phyloP scores from a whole-genome alignment of 257 asterid genomes.

The Eustoma russellianum region DNA sequence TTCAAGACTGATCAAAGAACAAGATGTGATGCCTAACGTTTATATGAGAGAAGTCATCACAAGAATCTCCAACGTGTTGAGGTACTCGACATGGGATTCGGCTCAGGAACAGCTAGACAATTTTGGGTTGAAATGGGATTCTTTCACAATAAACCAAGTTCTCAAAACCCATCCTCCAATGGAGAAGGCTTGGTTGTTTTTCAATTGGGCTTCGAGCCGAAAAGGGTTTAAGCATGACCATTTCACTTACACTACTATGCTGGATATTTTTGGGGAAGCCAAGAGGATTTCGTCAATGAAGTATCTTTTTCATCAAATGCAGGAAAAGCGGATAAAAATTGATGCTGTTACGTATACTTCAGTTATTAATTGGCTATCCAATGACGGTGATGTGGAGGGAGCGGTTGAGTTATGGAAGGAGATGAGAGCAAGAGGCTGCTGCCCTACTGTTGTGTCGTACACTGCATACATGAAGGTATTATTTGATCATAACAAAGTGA shows the following conservation, averaged over 20 bases:
- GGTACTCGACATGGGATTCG: conserved; percentile 75
- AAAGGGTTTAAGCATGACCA: conserved; percentile 77
- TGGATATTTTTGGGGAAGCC: conserved; percentile 96
- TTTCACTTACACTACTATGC: conserved; percentile 84
- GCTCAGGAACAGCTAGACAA: conserved; percentile 53
- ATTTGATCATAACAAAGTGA: conserved; percentile 45
- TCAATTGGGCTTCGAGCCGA: conserved; percentile 64
- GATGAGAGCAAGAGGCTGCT: conserved; percentile 57
- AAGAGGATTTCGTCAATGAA: conserved; percentile 71
- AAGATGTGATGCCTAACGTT: conserved; percentile 24
- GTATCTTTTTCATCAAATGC: conserved; percentile 61
- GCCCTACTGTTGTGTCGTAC: conserved; percentile 73
- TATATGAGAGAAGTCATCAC: conserved; percentile 45
- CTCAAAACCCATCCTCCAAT: conserved; percentile 92
- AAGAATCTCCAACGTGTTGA: conserved; percentile 48
- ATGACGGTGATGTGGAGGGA: conserved; percentile 64
- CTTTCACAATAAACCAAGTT: conserved; percentile 76
- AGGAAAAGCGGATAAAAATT: conserved; percentile 54
- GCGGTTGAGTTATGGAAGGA: conserved; percentile 64
- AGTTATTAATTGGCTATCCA: conserved; percentile 75
- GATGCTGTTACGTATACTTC: conserved; percentile 82
- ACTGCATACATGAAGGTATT: conserved; percentile 84
- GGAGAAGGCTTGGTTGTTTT: conserved; percentile 92
- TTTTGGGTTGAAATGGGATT: conserved; percentile 73
- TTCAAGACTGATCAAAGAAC: conserved; percentile 21